Evolutionary conservation across 305 asterid species (phyloP), one percentile per base, ranked within the genome.

Genomic region (Fraxinus greggii): DNA sequence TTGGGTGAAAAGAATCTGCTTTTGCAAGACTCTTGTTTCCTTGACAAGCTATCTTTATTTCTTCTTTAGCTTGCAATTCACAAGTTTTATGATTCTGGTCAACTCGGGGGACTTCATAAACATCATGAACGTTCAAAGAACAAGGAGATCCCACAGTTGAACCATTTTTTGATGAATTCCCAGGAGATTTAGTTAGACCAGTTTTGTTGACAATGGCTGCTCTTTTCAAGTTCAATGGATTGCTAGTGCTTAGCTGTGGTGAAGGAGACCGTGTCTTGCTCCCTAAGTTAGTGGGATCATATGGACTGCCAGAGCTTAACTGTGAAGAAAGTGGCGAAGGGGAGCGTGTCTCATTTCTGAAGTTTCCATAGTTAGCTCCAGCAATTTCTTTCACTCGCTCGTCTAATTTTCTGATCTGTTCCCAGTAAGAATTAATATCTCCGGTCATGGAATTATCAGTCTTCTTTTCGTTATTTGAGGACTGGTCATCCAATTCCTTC

Each of bases 31-130:
- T 80, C 79, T 84, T 89, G 29, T 75, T 80, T 72, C 77, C 83
- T 65, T 73, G 73, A 67, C 33, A 77, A 38, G 75, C 65, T 4
- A 7, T 78, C 88, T 85, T 85, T 40, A 75, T 84, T 65, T 83
- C 80, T n/a, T 75, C 85, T 77, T 87, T 86, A 12, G 38, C 75
- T 67, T 79, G 72, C 15, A 89, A 75, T 79, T 86, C 93, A 32
- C 79, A 69, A 77, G 79, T 79, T 21, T 38, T 72, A 10, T 54
- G 54, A 76, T 76, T 84, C 78, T 82, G 73, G 31, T 86, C 92
- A 42, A 67, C 87, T 77, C 89, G 94, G 10, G 99, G 99, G 54
- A 95, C 99, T 86, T 95, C 99, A 45, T 92, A 95, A 72, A 95
- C 98, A 90, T 95, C 98, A 84, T 89, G 93, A 24, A 92, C 89